Evolutionary conservation across 345 rosid genomes (phyloP).

Genomic region (Arabis hirsuta): DNA sequence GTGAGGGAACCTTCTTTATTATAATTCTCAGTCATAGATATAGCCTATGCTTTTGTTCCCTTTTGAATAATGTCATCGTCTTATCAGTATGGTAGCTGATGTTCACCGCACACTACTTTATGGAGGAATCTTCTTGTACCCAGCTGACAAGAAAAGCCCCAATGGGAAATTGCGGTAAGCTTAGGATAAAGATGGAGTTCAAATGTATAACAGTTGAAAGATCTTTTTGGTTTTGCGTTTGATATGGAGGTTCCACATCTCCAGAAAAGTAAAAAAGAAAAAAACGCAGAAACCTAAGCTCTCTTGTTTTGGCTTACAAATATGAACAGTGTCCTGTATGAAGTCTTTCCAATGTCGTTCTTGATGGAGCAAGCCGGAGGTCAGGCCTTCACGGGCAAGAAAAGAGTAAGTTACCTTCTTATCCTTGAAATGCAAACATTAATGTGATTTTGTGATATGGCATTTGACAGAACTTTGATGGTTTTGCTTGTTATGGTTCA

Average conservation of each 20-base stretch:
- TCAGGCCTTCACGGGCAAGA: constrained; percentile 87
- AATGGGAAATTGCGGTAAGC: constrained; percentile 91
- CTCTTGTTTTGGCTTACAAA: neutral
- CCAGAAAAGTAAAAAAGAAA: neutral
- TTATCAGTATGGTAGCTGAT: constrained; percentile 94
- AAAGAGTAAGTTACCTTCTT: constrained; percentile 56
- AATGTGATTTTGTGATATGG: neutral
- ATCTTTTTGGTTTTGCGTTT: neutral
- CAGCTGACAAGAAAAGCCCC: constrained; percentile 94
- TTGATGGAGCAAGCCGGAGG: constrained; percentile 99
- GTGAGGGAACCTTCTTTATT: constrained; percentile 1
- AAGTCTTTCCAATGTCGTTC: constrained; percentile 97
- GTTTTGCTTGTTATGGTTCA: constrained; percentile 3
- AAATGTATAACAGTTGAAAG: constrained; percentile 4
- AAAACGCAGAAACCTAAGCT: constrained; percentile 8
- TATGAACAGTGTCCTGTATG: constrained; percentile 74
- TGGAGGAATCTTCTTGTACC: constrained; percentile 97
- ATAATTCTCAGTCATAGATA: neutral
- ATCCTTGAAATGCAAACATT: neutral
- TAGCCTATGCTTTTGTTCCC: neutral
- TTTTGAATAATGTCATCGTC: constrained; percentile 7
- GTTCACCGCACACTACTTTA: constrained; percentile 96
- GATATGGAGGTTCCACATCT: neutral
- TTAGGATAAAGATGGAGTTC: neutral
- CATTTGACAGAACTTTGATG: neutral